These are phyloP conservation scores for Conticribra weissflogii DNA, from an alignment of 108 stramenopile genomes.

Conservation along the genomic window DNA sequence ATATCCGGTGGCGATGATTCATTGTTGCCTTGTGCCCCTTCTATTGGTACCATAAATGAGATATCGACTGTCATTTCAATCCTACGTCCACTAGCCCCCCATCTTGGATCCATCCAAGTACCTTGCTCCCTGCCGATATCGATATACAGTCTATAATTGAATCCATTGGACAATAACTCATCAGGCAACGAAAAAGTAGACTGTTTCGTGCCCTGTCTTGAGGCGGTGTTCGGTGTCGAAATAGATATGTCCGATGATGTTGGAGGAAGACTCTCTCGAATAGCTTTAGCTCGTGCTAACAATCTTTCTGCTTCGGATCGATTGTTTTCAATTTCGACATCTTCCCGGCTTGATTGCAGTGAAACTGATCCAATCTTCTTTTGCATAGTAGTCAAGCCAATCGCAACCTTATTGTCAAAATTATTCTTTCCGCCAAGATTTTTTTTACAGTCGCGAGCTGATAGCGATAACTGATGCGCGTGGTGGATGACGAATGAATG, in stretches of 20 bases:
- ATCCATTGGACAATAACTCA: slow-evolving; percentile 7
- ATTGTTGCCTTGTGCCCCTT: not conserved
- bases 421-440: too few species aligned
- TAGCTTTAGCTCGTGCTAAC: slow-evolving; percentile 28
- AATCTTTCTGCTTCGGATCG: slow-evolving; percentile 36
- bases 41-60: slow-evolving; percentile 29
- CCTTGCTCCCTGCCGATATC: slow-evolving; percentile 79
- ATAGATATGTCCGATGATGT: too few species aligned
- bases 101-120: slow-evolving; percentile 85
- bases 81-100: slow-evolving; percentile 73
- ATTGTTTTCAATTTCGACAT: too few species aligned
- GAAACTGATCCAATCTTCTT: too few species aligned
- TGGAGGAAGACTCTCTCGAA: slow-evolving; percentile 31
- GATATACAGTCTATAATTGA: slow-evolving; percentile 58
- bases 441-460: too few species aligned
- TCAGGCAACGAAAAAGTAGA: slow-evolving; percentile 16
- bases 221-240: not conserved
- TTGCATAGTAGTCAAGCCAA: too few species aligned
- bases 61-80: slow-evolving; percentile 75
- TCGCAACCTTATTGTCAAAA: too few species aligned
- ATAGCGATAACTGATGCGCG: too few species aligned
- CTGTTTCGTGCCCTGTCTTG: slow-evolving; percentile 1
- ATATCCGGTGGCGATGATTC: too few species aligned
- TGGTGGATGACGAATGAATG: too few species aligned
- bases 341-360: too few species aligned